Base-by-base conservation (phyloP, 257 asterid genomes). In the Solanum corneliomulleri region DNA sequence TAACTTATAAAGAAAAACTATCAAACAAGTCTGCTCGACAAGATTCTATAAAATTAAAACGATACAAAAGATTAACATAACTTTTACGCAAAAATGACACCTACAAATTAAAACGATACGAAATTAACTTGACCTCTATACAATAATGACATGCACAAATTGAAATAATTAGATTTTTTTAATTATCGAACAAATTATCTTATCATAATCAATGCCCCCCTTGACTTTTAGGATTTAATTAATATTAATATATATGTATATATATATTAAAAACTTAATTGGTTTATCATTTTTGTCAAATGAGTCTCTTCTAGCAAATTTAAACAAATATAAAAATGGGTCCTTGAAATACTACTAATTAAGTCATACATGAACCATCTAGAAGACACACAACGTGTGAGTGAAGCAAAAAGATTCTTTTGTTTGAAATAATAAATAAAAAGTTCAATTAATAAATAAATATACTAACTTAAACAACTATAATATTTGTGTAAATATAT, bases 71-170 rank as follows among this genome's bases (percentile, higher is more conserved):
- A 49, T 49, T 49, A 49, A 15, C 8, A 14, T 15, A 49, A 49
- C 0, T 15, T 15, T 5, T 5, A 1, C 9, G 0, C 8, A 49
- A 14, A 49, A 3, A 49, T 0, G 0, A 15, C 8, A 15, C 3
- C 9, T 9, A 49, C 3, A 15, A 49, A 49, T 49, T 8, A 0
- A 49, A 49, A 49, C 9, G 2, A 5, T 49, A 15, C 21, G 0
- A 49, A 1, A 49, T 49, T 49, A 15, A 49, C 58, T 49, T 49
- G 21, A 49, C 8, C 9, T 49, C 58, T 49, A 49, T 0, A 1
- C 58, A 49, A 49, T 3, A 2, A 49, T 15, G 3, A 14, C 8
- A 49, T 49, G 1, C 20, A 49, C 58, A 49, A 49, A 15, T 49
- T 20, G 3, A 49, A 49, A 49, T 49, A 3, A 49, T 49, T 15